Evolutionary conservation across 2,329 filamentous ascomycete species (phyloP), one percentile per base, ranked within the genome.

Genomic region (Colletotrichum salicis): DNA sequence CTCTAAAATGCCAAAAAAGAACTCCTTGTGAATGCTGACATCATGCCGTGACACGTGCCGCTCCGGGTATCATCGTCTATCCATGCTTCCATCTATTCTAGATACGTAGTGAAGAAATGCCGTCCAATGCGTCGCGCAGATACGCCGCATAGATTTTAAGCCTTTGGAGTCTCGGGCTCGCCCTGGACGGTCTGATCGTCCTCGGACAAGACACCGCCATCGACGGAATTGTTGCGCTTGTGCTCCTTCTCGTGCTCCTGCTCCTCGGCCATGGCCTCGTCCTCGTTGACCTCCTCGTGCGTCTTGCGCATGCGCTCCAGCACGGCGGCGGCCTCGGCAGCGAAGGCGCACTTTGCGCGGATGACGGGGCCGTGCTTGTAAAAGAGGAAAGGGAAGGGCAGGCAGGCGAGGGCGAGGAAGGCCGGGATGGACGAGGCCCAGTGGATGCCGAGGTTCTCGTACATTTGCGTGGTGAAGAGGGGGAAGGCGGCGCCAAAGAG

Each of bases 321-420:
- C 71, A 92, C 88, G 12, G 84, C 85, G 35, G 91, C 90, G 7
- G 92, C 89, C 73, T 89, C 80, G 1, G 85, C 84, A 13, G 88
- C 86, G 76, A 84, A 90, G 77, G 88, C 87, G 82, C 88, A 90
- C 67, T 83, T 83, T 73, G 79, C 78, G 33, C 89, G 84, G 73
- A 91, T 88, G 2, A 73, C 55, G 3, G 80, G 80, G 27, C 89
- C 89, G 79, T 94, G 94, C 76, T 88, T 90, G 83, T 93, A 93
- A 81, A 96, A 94, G 19, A 96, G 79, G 80, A 93, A 92, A 0
- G 93, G 93, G 77, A 93, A 92, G 0, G 93, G 92, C 22, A 94
- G 84, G 80, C 93, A 95, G 12, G 86, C 87, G 4, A 95, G 79
- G 0, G 92, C 89, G 4, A 96, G 84, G 82, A 96, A 95, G 0